A percentile compares a stretch with the other conserved stretches of the same genome.
Conservation (phyloP, 768 basidiomycete species). For the Amyloporia xantha region DNA sequence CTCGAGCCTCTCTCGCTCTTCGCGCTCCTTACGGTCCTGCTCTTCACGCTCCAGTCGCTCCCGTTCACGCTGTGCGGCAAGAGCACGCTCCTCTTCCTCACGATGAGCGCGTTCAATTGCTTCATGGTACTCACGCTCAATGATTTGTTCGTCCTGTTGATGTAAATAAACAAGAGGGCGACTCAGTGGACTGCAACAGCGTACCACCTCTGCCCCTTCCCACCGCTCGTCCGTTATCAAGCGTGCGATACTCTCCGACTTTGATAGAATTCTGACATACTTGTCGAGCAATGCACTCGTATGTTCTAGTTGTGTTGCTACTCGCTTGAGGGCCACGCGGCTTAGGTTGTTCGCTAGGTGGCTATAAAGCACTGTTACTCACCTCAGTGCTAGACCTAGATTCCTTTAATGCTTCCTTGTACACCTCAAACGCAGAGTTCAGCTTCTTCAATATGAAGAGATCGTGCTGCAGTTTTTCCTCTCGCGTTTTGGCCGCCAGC, state of each 20-base stretch:
- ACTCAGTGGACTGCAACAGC: slow-evolving; percentile 15
- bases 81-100: slow-evolving; percentile 29
- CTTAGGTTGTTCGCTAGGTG: neutral
- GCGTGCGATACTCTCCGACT: slow-evolving; percentile 60
- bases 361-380: slow-evolving; percentile 11
- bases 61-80: slow-evolving; percentile 29
- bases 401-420: slow-evolving; percentile 60
- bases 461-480: slow-evolving; percentile 73
- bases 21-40: slow-evolving; percentile 35
- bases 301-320: slow-evolving; percentile 59
- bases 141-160: slow-evolving; percentile 51
- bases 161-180: neutral
- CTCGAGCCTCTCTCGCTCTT: slow-evolving; percentile 36
- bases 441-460: slow-evolving; percentile 66
- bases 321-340: slow-evolving; percentile 31
- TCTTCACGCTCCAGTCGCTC: slow-evolving; percentile 49
- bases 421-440: slow-evolving; percentile 60
- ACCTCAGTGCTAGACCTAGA: slow-evolving; percentile 70
- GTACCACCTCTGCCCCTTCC: slow-evolving; percentile 67
- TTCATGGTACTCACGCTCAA: slow-evolving; percentile 39
- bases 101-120: slow-evolving; percentile 32
- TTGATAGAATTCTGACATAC: slow-evolving; percentile 63
- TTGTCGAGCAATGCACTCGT: slow-evolving; percentile 71
- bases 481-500: slow-evolving; percentile 35
- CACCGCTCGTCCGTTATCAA: slow-evolving; percentile 74